These are phyloP conservation scores for Croton setiger DNA, from an alignment of 441 rosid species.

Conservation along the genomic window DNA sequence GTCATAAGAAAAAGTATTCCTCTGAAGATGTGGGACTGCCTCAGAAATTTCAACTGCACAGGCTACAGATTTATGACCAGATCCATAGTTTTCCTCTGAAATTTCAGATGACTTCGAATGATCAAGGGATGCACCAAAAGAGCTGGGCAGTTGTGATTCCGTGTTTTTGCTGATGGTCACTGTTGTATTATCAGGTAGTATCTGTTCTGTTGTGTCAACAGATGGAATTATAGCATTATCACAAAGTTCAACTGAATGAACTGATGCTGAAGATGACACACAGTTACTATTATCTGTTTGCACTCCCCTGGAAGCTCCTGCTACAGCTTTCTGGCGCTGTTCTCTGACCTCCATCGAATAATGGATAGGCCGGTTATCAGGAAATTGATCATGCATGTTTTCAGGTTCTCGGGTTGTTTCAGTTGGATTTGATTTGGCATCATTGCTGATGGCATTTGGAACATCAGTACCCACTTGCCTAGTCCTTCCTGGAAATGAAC, in stretches of 20 bases:
- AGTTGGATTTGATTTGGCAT: constrained; percentile 35
- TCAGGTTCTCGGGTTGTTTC: constrained; percentile 34
- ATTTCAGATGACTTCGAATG: constrained; percentile 30
- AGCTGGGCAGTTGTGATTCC: constrained; percentile 32
- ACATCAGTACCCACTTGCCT: constrained; percentile 49
- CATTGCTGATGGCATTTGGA: constrained; percentile 35
- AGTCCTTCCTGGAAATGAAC: constrained; percentile 44
- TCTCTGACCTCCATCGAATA: constrained; percentile 26
- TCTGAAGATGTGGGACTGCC: constrained; percentile 29
- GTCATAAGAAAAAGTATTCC: constrained; percentile 17
- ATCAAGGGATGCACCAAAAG: constrained; percentile 29
- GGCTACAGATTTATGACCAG: constrained; percentile 27
- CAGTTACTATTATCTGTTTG: constrained; percentile 76
- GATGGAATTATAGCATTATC: constrained; percentile 73
- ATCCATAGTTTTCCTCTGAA: constrained; percentile 29
- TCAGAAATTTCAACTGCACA: constrained; percentile 36
- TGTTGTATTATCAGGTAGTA: constrained; percentile 33
- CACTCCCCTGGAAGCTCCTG: constrained; percentile 45
- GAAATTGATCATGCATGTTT: constrained; percentile 29
- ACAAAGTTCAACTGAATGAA: constrained; percentile 71
- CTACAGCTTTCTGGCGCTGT: constrained; percentile 36
- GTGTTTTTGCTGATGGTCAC: constrained; percentile 30
- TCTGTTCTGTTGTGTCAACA: constrained; percentile 45
- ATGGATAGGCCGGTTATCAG: constrained; percentile 24
- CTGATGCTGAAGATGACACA: constrained; percentile 63